Base-by-base conservation (phyloP, 192 early-diverging fungal genomes). In the Coemansia sp. region DNA sequence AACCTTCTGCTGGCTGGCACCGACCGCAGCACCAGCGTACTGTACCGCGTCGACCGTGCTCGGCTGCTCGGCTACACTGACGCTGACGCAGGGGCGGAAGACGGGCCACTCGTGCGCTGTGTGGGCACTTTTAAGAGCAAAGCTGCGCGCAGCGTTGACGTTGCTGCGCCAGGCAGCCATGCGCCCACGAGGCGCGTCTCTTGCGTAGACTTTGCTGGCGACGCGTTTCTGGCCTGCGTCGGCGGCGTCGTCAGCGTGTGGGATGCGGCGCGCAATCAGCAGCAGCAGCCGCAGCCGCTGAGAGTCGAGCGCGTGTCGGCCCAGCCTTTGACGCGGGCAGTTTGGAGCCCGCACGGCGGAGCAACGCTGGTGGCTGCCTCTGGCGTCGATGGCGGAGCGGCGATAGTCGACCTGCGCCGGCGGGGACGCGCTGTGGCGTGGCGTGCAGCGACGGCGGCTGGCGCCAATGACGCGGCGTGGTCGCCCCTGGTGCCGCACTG, bases 401-500 rank as follows among this genome's bases (percentile, higher is more conserved):
- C 66, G 49, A 33, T 86, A 0, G 53, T 82, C 35, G 84, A 86
- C 50, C 64, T 86, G 39, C 73, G 84, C 40, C 76, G 79, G n/a
- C 80, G 75, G 16, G 84, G 84, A 21, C 66, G 67, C 23, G 68
- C 84, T 0, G 72, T 76, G 71, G 85, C 88, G 0, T 93, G 90
- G 91, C 81, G 81, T 47, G 50, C 40, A 32, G 42, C 23, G 58
- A n/a, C 5, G 58, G 19, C n/a, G 49, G 47, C 21, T 35, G 37
- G 4, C 37, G 82, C 1, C 10, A 88, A 84, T 10, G 79, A 86
- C 26, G 82, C 90, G 10, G 66, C 82, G 28, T 92, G 91, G 86
- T 90, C 87, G 64, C 90, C 91, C 26, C 91, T 91, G 67, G 72
- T 91, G 53, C 92, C 92, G 14, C 90, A 91, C 71, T 92, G 90